Percentiles rank a stretch among this genome's conserved stretches.
These are phyloP conservation scores for Poronia punctata DNA, from an alignment of 495 filamentous ascomycete species.

Conservation along the genomic window DNA sequence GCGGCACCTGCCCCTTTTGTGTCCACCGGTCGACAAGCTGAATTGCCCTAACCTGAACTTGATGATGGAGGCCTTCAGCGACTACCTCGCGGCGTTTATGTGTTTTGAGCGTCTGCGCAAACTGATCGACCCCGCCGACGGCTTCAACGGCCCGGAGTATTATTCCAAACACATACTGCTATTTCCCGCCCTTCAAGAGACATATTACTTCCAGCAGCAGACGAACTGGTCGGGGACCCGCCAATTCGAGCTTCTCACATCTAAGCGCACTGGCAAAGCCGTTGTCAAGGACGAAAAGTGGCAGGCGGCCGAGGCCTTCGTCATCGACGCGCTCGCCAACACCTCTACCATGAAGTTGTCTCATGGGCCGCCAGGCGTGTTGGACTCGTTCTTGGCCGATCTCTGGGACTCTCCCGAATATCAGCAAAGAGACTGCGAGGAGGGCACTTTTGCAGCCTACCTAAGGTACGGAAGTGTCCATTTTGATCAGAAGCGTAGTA, in stretches of 20 bases:
- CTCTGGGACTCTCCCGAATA: constrained; percentile 28
- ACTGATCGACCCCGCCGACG: constrained; percentile 23
- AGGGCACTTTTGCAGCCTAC: constrained; percentile 32
- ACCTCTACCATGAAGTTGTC: constrained; percentile 25
- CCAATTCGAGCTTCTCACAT: constrained; percentile 22
- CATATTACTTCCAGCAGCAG: constrained; percentile 18
- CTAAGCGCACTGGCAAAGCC: constrained; percentile 12
- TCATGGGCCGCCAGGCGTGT: constrained; percentile 16
- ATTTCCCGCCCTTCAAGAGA: constrained; percentile 15
- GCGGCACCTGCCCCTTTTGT: constrained; percentile 22
- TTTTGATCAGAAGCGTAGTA: constrained; percentile 25
- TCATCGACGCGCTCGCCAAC: constrained; percentile 21
- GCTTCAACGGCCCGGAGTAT: constrained; percentile 25
- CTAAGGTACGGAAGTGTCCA: constrained; percentile 30
- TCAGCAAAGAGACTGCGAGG: constrained; percentile 20
- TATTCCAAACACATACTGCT: constrained; percentile 20
- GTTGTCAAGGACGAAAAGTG: constrained; percentile 19
- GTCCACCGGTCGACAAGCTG: constrained; percentile 15
- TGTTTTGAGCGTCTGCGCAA: constrained; percentile 23
- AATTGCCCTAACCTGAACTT: constrained; percentile 16
- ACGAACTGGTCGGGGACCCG: constrained; percentile 20
- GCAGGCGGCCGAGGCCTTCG: constrained; percentile 21
- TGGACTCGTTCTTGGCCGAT: constrained; percentile 21
- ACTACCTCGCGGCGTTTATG: constrained; percentile 23
- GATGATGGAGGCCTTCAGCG: constrained; percentile 19